Conservation (phyloP, 371 early-diverging fungal genomes). For the Thermomucor indicae-seudaticae region DNA sequence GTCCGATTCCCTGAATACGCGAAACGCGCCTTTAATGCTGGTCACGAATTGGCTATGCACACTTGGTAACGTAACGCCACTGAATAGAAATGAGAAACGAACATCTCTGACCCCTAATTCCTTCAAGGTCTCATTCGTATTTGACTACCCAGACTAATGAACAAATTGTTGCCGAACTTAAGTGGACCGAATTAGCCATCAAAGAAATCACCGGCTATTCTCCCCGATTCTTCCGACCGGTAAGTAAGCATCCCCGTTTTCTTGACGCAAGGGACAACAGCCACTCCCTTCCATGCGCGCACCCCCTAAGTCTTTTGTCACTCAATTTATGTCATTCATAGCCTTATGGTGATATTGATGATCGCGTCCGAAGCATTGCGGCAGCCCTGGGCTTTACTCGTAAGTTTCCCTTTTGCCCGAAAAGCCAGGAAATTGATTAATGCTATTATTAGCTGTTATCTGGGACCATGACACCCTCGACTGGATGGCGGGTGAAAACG, state of each 20-base stretch:
- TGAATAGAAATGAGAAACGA: too few species aligned
- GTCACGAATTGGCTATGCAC: conserved; percentile 52
- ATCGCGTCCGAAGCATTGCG: conserved; percentile 60
- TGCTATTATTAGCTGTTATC: conserved; percentile 28
- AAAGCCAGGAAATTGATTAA: not conserved
- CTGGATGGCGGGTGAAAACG: conserved; percentile 33
- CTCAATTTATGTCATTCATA: conserved; percentile 3
- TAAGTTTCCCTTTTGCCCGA: conserved; percentile 3
- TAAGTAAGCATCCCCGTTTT: conserved; percentile 9
- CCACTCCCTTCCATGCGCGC: too few species aligned
- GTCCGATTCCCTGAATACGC: conserved; percentile 47
- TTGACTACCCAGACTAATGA: conserved; percentile 61
- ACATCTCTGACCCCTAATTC: not conserved
- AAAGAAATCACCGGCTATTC: conserved; percentile 56
- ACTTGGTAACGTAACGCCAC: conserved; percentile 23
- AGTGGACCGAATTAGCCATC: conserved; percentile 65
- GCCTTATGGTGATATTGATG: conserved; percentile 68
- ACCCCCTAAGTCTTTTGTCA: not conserved
- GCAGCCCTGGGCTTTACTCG: conserved; percentile 51
- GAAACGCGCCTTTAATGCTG: conserved; percentile 42
- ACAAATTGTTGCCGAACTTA: conserved; percentile 68
- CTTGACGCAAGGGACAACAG: not conserved
- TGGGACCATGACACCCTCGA: conserved; percentile 49
- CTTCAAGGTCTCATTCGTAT: conserved; percentile 58
- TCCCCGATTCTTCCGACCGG: conserved; percentile 44